Percentiles rank a stretch among this genome's conserved stretches.
These are phyloP conservation scores for Scleroderma citrinum DNA, from an alignment of 768 basidiomycete species.

Conservation along the genomic window DNA sequence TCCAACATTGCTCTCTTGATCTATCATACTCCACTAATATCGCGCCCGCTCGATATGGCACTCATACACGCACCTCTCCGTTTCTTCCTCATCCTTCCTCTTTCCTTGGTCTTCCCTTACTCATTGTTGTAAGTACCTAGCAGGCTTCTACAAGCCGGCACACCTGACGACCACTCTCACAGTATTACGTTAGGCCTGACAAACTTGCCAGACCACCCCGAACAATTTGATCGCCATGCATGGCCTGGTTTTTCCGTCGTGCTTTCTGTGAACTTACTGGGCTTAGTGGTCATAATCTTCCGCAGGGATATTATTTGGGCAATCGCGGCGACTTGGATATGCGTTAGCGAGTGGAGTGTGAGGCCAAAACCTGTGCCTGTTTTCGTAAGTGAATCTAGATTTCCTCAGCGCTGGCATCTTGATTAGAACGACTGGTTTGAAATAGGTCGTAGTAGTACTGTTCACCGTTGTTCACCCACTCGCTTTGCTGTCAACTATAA, in stretches of 20 bases:
- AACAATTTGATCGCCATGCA: conserved; percentile 52
- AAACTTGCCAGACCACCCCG: conserved; percentile 42
- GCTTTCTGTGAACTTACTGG: conserved; percentile 55
- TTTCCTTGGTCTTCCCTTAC: conserved; percentile 41
- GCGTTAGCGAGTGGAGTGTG: conserved; percentile 55
- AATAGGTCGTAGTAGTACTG: conserved; percentile 51
- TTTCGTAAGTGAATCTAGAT: conserved; percentile 40
- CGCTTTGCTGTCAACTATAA: conserved; percentile 39
- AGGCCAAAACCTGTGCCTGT: conserved; percentile 60
- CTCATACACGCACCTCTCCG: conserved; percentile 87
- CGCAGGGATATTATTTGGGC: conserved; percentile 72
- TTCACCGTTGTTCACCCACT: conserved; percentile 69
- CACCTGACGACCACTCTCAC: background rate
- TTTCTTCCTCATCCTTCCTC: conserved; percentile 56
- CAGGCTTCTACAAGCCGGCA: background rate
- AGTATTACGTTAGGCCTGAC: conserved; percentile 68
- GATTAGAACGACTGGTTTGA: background rate
- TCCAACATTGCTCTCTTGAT: conserved; percentile 73
- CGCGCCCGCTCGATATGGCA: conserved; percentile 66
- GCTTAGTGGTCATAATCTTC: conserved; percentile 48
- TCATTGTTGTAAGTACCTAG: conserved; percentile 43
- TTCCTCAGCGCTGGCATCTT: background rate
- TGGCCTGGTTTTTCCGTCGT: conserved; percentile 74
- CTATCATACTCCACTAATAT: conserved; percentile 57
- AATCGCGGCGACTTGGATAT: conserved; percentile 68